phyloP scores from a whole-genome alignment of 2,329 filamentous ascomycete genomes.

The Trichophaea hybrida region DNA sequence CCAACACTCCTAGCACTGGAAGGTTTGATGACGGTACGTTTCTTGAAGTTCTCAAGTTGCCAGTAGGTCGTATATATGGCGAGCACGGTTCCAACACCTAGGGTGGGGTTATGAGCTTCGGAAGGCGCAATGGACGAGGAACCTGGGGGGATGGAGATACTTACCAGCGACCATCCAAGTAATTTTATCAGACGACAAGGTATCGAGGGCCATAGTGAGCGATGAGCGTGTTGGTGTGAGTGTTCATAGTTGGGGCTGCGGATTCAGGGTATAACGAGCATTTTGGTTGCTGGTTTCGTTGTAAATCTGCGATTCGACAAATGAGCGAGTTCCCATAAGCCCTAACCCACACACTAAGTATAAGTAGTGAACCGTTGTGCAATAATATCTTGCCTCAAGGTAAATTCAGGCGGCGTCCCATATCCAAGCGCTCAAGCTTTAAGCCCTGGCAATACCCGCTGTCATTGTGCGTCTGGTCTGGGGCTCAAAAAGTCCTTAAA shows the following conservation, averaged over 20 bases:
- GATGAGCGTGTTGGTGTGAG: background rate
- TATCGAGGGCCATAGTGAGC: background rate
- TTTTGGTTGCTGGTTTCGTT: background rate
- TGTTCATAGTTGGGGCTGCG: background rate
- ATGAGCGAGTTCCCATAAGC: too few relatives aligned
- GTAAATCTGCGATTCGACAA: too few relatives aligned
- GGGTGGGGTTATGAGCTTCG: background rate
- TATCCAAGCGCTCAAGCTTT: too few relatives aligned
- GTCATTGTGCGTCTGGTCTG: too few relatives aligned
- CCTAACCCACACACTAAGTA: too few relatives aligned
- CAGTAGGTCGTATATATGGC: conserved; percentile 13
- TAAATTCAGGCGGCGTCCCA: too few relatives aligned
- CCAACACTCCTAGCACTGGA: conserved; percentile 10
- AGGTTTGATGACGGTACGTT: conserved; percentile 15
- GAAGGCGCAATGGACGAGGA: background rate
- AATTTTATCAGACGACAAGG: conserved; percentile 6
- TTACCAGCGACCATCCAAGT: conserved; percentile 12
- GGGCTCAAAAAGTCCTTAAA: too few relatives aligned
- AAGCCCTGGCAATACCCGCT: too few relatives aligned
- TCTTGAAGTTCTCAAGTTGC: conserved; percentile 17
- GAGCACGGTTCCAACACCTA: conserved; percentile 16
- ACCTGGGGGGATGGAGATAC: background rate
- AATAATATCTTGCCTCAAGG: too few relatives aligned
- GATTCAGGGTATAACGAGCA: background rate
- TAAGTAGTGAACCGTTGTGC: too few relatives aligned